phyloP scores from a whole-genome alignment of 106 monocot genomes.

The Phalaenopsis aphrodite region DNA sequence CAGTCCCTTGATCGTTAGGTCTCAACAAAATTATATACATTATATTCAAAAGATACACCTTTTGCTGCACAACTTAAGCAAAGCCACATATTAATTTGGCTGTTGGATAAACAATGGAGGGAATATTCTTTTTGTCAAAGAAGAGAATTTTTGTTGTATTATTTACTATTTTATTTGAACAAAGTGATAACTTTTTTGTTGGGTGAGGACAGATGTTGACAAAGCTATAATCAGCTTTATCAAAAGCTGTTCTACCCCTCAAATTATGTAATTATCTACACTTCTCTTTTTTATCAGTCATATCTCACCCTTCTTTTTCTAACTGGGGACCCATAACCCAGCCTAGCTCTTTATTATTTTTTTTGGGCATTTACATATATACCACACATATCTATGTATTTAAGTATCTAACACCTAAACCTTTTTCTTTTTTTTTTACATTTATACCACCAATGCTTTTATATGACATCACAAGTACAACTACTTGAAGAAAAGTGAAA shows the following conservation, averaged over 20 bases:
- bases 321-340: no score
- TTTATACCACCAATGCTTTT: no score
- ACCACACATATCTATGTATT: no score
- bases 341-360: no score
- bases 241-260: not conserved
- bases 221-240: constrained; percentile 1
- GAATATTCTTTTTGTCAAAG: not conserved
- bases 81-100: no score
- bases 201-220: not conserved
- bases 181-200: not conserved
- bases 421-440: no score
- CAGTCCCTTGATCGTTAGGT: not conserved
- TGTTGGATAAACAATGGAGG: not conserved
- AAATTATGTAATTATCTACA: not conserved
- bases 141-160: not conserved
- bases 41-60: not conserved
- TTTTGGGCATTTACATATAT: no score
- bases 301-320: not conserved
- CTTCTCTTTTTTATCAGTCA: not conserved
- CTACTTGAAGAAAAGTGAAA: no score
- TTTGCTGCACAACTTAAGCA: no score
- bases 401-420: no score
- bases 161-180: not conserved
- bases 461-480: no score
- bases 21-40: not conserved